A percentile compares a stretch with the other conserved stretches of the same genome.
phyloP scores from a whole-genome alignment of 2,329 filamentous ascomycete genomes.

The Penicillium occitanis region DNA sequence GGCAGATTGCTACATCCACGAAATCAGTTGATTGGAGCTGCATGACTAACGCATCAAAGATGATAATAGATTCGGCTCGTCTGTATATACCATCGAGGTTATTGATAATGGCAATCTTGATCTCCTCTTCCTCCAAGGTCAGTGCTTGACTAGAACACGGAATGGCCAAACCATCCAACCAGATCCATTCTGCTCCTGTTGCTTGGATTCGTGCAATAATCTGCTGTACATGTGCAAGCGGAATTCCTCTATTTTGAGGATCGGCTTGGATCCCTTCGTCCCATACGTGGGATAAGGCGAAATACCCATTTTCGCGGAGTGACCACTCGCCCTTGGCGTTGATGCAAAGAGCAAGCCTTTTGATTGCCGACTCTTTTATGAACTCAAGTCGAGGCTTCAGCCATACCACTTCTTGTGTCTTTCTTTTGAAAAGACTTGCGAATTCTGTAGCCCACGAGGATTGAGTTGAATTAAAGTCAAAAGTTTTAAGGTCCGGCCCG shows the following conservation, averaged over 20 bases:
- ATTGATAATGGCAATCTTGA: conserved; percentile 12
- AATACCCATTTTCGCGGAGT: background rate
- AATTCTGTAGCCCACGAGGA: background rate
- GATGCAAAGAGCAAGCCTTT: conserved; percentile 1
- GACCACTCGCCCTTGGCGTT: conserved; percentile 6
- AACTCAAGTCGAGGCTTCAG: background rate
- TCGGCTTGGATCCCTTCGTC: conserved; percentile 10
- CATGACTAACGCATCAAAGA: conserved; percentile 13
- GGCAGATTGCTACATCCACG: background rate
- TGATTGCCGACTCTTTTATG: background rate
- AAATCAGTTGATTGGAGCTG: conserved; percentile 12
- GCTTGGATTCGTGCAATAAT: background rate
- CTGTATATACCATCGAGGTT: conserved; percentile 3
- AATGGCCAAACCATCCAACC: conserved; percentile 6
- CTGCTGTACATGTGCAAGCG: background rate
- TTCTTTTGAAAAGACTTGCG: background rate
- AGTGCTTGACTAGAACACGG: conserved; percentile 4
- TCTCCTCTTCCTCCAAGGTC: conserved; percentile 8
- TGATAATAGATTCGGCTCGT: background rate
- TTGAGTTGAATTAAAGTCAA: conserved; percentile 1
- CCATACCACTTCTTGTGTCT: background rate
- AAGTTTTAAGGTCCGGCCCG: background rate
- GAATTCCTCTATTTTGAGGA: background rate
- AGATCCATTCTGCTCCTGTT: conserved; percentile 12
- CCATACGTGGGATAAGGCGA: conserved; percentile 7